Percentiles rank a stretch among this genome's conserved stretches.
These are phyloP conservation scores for Phaseolus lunatus DNA, from an alignment of 306 rosid genomes.

Conservation along the genomic window DNA sequence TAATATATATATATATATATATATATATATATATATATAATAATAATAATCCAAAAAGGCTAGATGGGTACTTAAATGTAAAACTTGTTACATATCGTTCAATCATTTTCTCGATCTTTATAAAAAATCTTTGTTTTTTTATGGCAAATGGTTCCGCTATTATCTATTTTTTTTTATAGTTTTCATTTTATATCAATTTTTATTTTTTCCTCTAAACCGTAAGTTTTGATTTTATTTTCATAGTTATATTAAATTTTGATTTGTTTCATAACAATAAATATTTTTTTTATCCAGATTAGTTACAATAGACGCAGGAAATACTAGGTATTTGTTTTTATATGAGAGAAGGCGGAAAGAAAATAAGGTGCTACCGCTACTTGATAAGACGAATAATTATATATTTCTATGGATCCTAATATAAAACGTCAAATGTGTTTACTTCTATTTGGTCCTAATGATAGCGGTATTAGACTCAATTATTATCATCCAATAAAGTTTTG, in stretches of 20 bases:
- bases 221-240: background rate
- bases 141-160: background rate
- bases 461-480: conserved; percentile 38
- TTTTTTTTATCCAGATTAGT: background rate
- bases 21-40: no score
- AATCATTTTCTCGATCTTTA: background rate
- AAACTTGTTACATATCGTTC: background rate
- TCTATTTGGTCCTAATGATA: conserved; percentile 38
- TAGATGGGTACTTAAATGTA: background rate
- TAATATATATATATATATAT: no score
- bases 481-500: conserved; percentile 23
- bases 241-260: background rate
- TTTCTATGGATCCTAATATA: background rate
- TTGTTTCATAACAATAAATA: background rate
- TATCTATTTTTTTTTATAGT: background rate
- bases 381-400: conserved; percentile 33
- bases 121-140: background rate
- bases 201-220: background rate
- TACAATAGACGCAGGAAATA: background rate
- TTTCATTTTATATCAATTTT: background rate
- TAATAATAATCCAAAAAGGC: no score
- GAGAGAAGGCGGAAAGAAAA: conserved; percentile 19
- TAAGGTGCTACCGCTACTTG: conserved; percentile 29
- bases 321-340: background rate
- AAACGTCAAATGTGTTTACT: conserved; percentile 22